Evolutionary conservation across 2,329 filamentous ascomycete genomes (phyloP).

Genomic region (Arthrobotrys musiformis): DNA sequence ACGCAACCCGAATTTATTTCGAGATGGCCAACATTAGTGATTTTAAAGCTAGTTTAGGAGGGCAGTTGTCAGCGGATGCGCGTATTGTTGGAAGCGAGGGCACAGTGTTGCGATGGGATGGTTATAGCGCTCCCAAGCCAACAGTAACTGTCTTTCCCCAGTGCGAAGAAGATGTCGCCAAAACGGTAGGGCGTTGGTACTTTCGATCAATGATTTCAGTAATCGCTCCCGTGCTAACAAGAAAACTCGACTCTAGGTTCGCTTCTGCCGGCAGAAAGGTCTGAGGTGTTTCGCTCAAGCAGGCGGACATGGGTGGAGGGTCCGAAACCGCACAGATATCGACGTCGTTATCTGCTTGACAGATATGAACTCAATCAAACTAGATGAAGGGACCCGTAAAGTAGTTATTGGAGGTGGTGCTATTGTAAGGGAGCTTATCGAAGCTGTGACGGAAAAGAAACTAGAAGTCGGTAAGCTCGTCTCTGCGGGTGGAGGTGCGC

Average conservation of each 20-base stretch:
- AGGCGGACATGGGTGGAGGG: slow-evolving; percentile 41
- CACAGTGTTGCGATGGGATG: slow-evolving; percentile 39
- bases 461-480: slow-evolving; percentile 32
- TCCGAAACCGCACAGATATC: slow-evolving; percentile 27
- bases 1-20: neutral
- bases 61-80: slow-evolving; percentile 17
- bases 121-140: slow-evolving; percentile 17
- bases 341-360: slow-evolving; percentile 50
- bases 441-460: slow-evolving; percentile 1
- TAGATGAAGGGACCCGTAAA: slow-evolving; percentile 39
- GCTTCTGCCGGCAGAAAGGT: slow-evolving; percentile 34
- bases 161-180: slow-evolving; percentile 39
- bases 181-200: slow-evolving; percentile 17
- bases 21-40: slow-evolving; percentile 24
- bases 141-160: slow-evolving; percentile 16
- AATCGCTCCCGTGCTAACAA: neutral
- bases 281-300: slow-evolving; percentile 40
- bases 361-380: slow-evolving; percentile 26
- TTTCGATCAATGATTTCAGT: neutral
- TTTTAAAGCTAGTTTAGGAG: slow-evolving; percentile 10
- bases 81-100: slow-evolving; percentile 33
- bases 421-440: slow-evolving; percentile 40
- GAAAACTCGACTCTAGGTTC: slow-evolving; percentile 22
- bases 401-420: slow-evolving; percentile 56
- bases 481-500: neutral